Conservation (phyloP, 2,329 filamentous ascomycete species). For the Dactylellina haptotyla region DNA sequence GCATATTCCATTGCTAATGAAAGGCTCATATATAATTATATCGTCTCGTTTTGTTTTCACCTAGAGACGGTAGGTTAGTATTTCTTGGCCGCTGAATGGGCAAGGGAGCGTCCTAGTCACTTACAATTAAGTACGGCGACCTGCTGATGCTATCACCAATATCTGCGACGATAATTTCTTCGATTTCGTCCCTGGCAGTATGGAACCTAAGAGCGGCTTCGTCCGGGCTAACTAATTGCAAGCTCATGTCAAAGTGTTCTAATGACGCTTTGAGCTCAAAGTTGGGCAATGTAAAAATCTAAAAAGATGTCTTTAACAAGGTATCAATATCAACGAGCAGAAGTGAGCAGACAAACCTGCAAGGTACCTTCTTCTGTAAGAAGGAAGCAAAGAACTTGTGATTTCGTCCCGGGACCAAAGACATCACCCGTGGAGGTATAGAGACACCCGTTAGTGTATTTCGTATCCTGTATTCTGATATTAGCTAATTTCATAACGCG, state of each 20-base stretch:
- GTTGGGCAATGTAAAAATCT: constrained; percentile 81
- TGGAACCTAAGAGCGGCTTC: constrained; percentile 45
- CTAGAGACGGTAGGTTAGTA: constrained; percentile 63
- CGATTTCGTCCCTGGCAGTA: constrained; percentile 75
- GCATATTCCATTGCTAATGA: constrained; percentile 62
- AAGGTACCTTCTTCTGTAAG: constrained; percentile 79
- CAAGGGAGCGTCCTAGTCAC: constrained; percentile 58
- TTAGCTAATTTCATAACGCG: not conserved
- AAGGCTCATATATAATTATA: constrained; percentile 85
- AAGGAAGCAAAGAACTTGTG: constrained; percentile 71
- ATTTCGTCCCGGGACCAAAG: constrained; percentile 63
- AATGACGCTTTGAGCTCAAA: constrained; percentile 63
- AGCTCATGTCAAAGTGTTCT: constrained; percentile 51
- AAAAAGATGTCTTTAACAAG: not conserved
- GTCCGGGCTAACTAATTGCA: constrained; percentile 48
- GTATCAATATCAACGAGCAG: not conserved
- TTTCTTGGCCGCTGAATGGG: constrained; percentile 21
- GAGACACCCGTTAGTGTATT: constrained; percentile 84
- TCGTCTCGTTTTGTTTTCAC: constrained; percentile 83
- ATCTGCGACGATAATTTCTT: constrained; percentile 84
- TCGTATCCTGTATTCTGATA: constrained; percentile 65
- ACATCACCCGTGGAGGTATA: constrained; percentile 74
- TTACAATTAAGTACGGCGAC: constrained; percentile 82
- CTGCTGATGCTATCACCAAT: constrained; percentile 78
- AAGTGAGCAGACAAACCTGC: constrained; percentile 71